A percentile compares a stretch with the other conserved stretches of the same genome.
Conservation (phyloP, 2,329 filamentous ascomycete genomes). For the Aspergillus pseudotamarii region DNA sequence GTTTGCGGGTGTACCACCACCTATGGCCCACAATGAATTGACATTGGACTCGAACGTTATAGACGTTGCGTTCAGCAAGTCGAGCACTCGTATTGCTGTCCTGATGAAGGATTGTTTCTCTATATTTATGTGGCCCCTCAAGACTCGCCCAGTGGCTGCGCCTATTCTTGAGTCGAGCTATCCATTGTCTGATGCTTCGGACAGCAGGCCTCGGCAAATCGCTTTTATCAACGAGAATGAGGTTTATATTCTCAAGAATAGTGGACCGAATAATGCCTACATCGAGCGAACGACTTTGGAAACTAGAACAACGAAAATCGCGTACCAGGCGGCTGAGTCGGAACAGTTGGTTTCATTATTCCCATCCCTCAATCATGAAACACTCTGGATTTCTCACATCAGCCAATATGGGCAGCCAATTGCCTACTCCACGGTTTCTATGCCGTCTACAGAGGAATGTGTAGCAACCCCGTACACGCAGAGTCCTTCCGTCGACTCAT, state of each 20-base stretch:
- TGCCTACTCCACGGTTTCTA: constrained; percentile 36
- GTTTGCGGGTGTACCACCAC: constrained; percentile 83
- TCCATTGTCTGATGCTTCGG: constrained; percentile 32
- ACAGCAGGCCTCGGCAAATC: constrained; percentile 48
- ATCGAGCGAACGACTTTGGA: constrained; percentile 40
- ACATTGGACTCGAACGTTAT: constrained; percentile 63
- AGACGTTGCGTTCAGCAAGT: constrained; percentile 73
- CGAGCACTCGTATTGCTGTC: constrained; percentile 69
- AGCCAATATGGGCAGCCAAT: constrained; percentile 27
- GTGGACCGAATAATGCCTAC: constrained; percentile 30
- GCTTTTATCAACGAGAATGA: constrained; percentile 48
- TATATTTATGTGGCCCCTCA: constrained; percentile 70
- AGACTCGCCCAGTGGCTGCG: constrained; percentile 40
- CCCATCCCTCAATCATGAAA: constrained; percentile 35
- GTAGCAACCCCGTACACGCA: constrained; percentile 31
- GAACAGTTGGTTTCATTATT: constrained; percentile 43
- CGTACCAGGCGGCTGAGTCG: constrained; percentile 34
- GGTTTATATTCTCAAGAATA: constrained; percentile 46
- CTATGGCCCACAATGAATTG: constrained; percentile 84
- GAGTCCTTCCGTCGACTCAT: constrained; percentile 39
- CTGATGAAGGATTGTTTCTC: constrained; percentile 69
- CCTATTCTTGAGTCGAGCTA: constrained; percentile 44
- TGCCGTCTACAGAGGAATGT: constrained; percentile 18
- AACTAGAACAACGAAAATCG: constrained; percentile 32
- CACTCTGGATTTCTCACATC: constrained; percentile 42